A percentile compares a stretch with the other conserved stretches of the same genome.
phyloP scores from a whole-genome alignment of 192 early-diverging fungal genomes.

The Coemansia sp. region DNA sequence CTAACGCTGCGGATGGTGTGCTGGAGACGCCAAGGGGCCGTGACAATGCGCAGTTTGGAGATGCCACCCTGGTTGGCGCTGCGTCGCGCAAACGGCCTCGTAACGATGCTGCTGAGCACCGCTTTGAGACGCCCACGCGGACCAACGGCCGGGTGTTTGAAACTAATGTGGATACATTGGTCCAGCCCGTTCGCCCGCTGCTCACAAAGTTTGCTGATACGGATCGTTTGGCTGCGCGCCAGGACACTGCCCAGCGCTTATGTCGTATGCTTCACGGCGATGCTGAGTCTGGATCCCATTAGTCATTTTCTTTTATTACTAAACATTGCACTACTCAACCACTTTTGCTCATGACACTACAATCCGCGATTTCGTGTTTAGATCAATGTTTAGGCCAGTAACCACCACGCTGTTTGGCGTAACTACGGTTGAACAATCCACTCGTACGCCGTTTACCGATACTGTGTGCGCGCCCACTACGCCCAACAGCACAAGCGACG shows the following conservation, averaged over 20 bases:
- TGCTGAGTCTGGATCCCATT: neutral
- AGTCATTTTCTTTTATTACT: neutral
- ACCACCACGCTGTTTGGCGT: slow-evolving; percentile 15
- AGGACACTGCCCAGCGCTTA: slow-evolving; percentile 7
- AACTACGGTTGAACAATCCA: neutral
- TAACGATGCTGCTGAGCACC: neutral
- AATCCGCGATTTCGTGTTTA: slow-evolving; percentile 8
- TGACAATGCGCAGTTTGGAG: slow-evolving; percentile 6
- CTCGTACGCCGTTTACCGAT: slow-evolving; percentile 11
- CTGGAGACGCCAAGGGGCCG: slow-evolving; percentile 41
- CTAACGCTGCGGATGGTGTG: slow-evolving; percentile 15
- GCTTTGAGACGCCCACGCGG: slow-evolving; percentile 10
- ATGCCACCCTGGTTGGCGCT: slow-evolving; percentile 21
- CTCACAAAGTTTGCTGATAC: neutral
- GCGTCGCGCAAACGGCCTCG: neutral
- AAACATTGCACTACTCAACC: neutral
- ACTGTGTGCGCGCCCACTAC: slow-evolving; percentile 9
- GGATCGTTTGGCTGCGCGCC: neutral
- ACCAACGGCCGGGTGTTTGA: neutral
- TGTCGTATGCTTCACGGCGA: slow-evolving; percentile 13
- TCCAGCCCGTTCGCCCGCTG: slow-evolving; percentile 17
- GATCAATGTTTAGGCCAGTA: slow-evolving; percentile 15
- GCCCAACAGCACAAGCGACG: slow-evolving; percentile 28
- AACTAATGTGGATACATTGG: slow-evolving; percentile 16
- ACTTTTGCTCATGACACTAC: slow-evolving; percentile 1